Base-by-base conservation (phyloP, 2,329 filamentous ascomycete genomes). In the Emydomyces testavorans region DNA sequence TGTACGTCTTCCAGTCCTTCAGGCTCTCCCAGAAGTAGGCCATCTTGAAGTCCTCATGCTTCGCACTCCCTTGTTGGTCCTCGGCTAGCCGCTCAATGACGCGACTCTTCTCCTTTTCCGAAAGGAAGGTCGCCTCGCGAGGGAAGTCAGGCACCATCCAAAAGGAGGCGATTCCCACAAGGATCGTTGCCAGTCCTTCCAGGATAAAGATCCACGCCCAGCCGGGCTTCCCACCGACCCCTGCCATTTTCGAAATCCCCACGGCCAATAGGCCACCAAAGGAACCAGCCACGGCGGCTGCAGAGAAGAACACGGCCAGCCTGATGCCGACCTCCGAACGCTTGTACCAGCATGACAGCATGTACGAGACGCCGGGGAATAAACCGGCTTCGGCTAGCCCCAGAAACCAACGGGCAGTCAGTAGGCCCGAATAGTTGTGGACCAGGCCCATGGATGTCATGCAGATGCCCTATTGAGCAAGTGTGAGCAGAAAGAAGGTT, bases 281-380 rank as follows among this genome's bases (percentile, higher is more conserved):
- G 1, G 77, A 7, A 13, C 29, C 39, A 61, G 75, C 81, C 0
- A 90, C 65, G 0, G 85, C 83, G 0, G 84, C 84, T 0, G 83
- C 82, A 0, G 80, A 85, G 69, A 89, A 90, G 69, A 88, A 88
- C 52, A 85, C 76, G 16, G 83, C 82, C 41, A 82, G 77, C 24
- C 85, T 76, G 21, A 85, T 72, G 45, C 83, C 84, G 47, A 89
- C 81, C 57, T 90, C 85, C 23, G 73, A 76, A 36, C 84, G 73
- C 61, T 77, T 82, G 58, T 90, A 92, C 84, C 85, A 92, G 26
- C 54, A 55, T 8, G 55, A 55, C 32, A 54, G 51, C 20, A 58
- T 48, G 23, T 58, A 59, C 38, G 54, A 49, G 13, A 58, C 57
- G 10, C 57, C 56, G 8, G 57, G 58, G 49, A 60, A 60, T 34